Evolutionary conservation across 768 basidiomycete genomes (phyloP), one percentile per base, ranked within the genome.

Genomic region (Pulveroboletus ravenelii): DNA sequence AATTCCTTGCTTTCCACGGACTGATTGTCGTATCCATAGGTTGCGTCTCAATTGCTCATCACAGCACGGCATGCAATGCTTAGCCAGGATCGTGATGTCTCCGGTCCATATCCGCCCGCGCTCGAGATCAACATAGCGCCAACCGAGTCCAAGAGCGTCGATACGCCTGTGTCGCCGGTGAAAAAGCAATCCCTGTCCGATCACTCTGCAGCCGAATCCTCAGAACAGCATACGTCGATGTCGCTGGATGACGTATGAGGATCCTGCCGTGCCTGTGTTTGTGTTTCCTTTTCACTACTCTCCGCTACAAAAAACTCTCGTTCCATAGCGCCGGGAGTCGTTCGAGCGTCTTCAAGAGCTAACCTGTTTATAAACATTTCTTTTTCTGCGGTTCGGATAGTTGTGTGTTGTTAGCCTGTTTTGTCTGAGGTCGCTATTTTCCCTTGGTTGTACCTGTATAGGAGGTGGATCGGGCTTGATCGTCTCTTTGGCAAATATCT

Each of bases 1-100:
- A 29, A 5, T 15, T 5, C n/a, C 3, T 7, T 18, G 1, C 10
- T 6, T 41, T 25, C 12, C 14, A 10, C 6, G 38, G 20, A 27
- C 29, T 45, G 17, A 58, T 31, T 14, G 2, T 20, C 13, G 29
- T 29, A 6, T 25, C 10, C 31, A 3, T 15, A 59, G 58, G 6
- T 56, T 7, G 18, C 31, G 18, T 59, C 58, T n/a, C 58, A 56
- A 27, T 27, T 60, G 5, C 54, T 59, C 38, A 31, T 60, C 18
- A 59, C 48, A 5, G 54, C 58, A 18, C 58, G 58, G 5, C 41
- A 60, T 29, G 58, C 31, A 5, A 15, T 56, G 41, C 0, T 38
- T 23, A 49, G 20, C 40, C 58, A 36, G 17, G 1, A 10, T 27
- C 35, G 5, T 9, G 18, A 32, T 5, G 8, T 1, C 12, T 5